Conservation (phyloP, 805 yeast genomes). For the Hanseniaspora guilliermondii region DNA sequence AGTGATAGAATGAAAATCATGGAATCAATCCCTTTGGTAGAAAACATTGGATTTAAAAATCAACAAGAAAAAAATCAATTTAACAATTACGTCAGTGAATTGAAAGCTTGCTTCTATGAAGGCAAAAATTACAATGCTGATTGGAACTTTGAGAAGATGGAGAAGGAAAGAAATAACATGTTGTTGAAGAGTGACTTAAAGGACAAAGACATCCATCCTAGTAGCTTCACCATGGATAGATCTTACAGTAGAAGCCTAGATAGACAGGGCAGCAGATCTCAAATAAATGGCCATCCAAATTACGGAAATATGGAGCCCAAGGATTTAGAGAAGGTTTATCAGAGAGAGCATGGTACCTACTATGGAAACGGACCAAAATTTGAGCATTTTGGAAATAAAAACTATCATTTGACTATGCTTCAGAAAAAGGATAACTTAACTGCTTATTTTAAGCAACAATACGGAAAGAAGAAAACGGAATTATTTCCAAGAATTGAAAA, state of each 20-base stretch:
- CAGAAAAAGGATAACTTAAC: slow-evolving; percentile 23
- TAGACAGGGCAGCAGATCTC: not conserved
- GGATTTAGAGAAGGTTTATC: slow-evolving; percentile 6
- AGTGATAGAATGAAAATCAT: slow-evolving; percentile 47
- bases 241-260: not conserved
- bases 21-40: slow-evolving; percentile 27
- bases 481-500: slow-evolving; percentile 51
- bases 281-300: not conserved
- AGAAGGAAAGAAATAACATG: slow-evolving; percentile 5
- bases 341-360: not conserved
- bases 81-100: slow-evolving; percentile 22
- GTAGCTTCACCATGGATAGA: not conserved
- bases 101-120: slow-evolving; percentile 23
- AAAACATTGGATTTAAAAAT: slow-evolving; percentile 22
- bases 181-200: slow-evolving; percentile 3
- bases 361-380: not conserved
- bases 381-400: not conserved
- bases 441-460: slow-evolving; percentile 27
- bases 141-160: slow-evolving; percentile 11
- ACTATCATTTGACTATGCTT: slow-evolving; percentile 6
- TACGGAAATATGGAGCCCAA: slow-evolving; percentile 12
- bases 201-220: not conserved
- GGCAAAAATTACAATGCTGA: slow-evolving; percentile 13
- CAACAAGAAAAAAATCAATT: slow-evolving; percentile 25
- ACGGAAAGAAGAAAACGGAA: slow-evolving; percentile 42